A percentile compares a stretch with the other conserved stretches of the same genome.
phyloP scores from a whole-genome alignment of 306 rosid species.

The Cucumis sativus region Cucumber_9930_V3 NC_026657.2:10486501-10487000 shows the following conservation, averaged over 20 bases:
- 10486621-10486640: neutral
- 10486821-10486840: neutral
- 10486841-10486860: neutral
- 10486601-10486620: neutral
- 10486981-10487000: too few species aligned
- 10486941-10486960: too few species aligned
- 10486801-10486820: neutral
- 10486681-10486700: neutral
- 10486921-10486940: too few species aligned
- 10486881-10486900: too few species aligned
- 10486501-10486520: conserved; percentile 11
- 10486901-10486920: too few species aligned
- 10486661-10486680: neutral
- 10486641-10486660: neutral
- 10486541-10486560: conserved; percentile 22
- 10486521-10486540: conserved; percentile 32
- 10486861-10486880: too few species aligned
- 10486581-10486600: neutral
- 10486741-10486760: neutral
- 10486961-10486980: too few species aligned
- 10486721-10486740: neutral
- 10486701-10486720: neutral
- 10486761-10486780: neutral
- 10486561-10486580: neutral
- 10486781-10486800: neutral